A percentile compares a stretch with the other conserved stretches of the same genome.
phyloP scores from a whole-genome alignment of 192 early-diverging fungal genomes.

The Podila epicladia region DNA sequence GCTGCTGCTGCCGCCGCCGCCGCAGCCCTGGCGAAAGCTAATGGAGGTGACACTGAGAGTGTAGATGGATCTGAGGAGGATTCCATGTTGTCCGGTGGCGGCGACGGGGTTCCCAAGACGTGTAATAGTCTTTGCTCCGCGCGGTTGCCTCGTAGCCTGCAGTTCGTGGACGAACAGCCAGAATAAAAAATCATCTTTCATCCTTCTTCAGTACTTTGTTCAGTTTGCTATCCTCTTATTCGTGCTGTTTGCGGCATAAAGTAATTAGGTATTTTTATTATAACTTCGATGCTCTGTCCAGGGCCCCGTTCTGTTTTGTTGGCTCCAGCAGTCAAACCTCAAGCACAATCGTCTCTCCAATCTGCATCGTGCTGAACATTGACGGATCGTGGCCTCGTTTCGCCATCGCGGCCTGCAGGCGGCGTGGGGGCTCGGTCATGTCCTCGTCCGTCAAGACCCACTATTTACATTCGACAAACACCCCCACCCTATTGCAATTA shows the following conservation, averaged over 20 bases:
- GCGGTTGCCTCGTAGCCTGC: constrained; percentile 37
- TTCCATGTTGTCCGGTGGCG: too few relatives aligned
- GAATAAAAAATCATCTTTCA: constrained; percentile 1
- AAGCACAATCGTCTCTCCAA: constrained; percentile 60
- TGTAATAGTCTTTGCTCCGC: constrained; percentile 16
- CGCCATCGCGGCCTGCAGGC: constrained; percentile 64
- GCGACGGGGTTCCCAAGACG: not conserved
- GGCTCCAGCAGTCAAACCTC: constrained; percentile 9
- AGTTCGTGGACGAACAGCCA: constrained; percentile 20
- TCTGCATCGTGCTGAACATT: constrained; percentile 56
- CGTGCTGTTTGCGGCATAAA: too few relatives aligned
- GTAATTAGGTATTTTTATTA: not conserved
- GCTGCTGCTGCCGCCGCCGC: constrained; percentile 25
- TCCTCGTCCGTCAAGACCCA: constrained; percentile 80
- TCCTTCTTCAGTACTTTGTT: too few relatives aligned
- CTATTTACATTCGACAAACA: not conserved
- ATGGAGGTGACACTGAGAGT: not conserved
- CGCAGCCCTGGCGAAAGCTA: not conserved
- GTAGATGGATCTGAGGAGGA: not conserved
- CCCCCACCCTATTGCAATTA: not conserved
- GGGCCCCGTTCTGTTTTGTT: not conserved
- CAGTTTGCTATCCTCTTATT: too few relatives aligned
- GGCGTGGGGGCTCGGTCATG: constrained; percentile 71
- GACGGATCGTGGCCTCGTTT: constrained; percentile 57
- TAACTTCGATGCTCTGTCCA: not conserved